Evolutionary conservation across 1,284 basidiomycete genomes (phyloP).

Genomic region (Apiotrichum porosum): DNA sequence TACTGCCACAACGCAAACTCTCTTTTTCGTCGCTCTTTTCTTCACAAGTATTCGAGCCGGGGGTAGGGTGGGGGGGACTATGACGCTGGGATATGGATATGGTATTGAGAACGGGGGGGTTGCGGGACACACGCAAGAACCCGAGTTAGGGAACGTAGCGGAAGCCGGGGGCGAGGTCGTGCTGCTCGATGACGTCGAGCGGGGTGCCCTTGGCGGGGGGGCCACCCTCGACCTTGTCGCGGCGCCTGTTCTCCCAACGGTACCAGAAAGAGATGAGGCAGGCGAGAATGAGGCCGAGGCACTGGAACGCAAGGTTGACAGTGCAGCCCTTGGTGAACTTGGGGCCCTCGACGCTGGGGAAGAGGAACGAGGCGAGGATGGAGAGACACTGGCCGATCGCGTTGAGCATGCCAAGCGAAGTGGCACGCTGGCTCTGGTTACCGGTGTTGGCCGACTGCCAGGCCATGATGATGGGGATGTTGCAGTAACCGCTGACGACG

Average conservation of each 20-base stretch:
- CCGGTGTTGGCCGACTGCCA: slow-evolving; percentile 12
- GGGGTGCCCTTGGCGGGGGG: slow-evolving; percentile 24
- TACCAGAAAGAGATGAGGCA: slow-evolving; percentile 46
- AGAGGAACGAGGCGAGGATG: slow-evolving; percentile 49
- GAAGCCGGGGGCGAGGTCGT: slow-evolving; percentile 18
- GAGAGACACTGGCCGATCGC: slow-evolving; percentile 50
- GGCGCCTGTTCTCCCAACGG: slow-evolving; percentile 45
- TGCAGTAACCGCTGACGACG: slow-evolving; percentile 46
- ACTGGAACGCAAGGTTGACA: slow-evolving; percentile 50
- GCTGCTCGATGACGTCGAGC: slow-evolving; percentile 12
- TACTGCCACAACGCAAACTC: no score
- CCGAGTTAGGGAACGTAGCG: no score
- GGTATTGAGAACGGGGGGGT: no score
- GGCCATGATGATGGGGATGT: slow-evolving; percentile 41
- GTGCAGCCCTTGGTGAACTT: slow-evolving; percentile 46
- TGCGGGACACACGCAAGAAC: no score
- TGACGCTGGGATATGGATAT: no score
- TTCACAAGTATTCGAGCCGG: no score
- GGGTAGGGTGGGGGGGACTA: no score
- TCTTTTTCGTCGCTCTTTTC: no score
- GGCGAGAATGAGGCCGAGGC: slow-evolving; percentile 44
- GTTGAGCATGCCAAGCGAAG: slow-evolving; percentile 51
- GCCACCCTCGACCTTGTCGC: slow-evolving; percentile 49
- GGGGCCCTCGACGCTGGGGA: slow-evolving; percentile 48
- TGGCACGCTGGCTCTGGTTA: slow-evolving; percentile 46